Evolutionary conservation across 2,329 filamentous ascomycete species (phyloP).

Genomic region (Huntiella omanensis): DNA sequence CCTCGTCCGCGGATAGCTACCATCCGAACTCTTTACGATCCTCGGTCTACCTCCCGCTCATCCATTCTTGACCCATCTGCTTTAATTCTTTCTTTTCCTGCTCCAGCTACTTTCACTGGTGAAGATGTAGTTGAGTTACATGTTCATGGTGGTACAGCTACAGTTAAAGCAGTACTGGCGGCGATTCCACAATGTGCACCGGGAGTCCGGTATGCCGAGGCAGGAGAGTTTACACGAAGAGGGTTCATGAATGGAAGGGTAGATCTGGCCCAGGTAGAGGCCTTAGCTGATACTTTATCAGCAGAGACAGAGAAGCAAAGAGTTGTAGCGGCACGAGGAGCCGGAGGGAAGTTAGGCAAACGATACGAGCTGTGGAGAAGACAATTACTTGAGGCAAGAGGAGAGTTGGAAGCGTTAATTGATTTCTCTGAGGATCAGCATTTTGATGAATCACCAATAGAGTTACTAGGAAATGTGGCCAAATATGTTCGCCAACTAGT

Average conservation of each 20-base stretch:
- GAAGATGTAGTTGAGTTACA: constrained; percentile 88
- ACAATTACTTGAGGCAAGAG: constrained; percentile 59
- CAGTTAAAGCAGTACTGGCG: constrained; percentile 66
- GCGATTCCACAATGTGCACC: constrained; percentile 44
- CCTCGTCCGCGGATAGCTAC: constrained; percentile 40
- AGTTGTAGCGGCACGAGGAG: constrained; percentile 63
- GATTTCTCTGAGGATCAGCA: constrained; percentile 97
- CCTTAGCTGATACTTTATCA: constrained; percentile 41
- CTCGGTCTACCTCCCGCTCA: constrained; percentile 15
- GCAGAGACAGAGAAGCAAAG: constrained; percentile 86
- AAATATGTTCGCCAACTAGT: constrained; percentile 42
- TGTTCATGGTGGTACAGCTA: constrained; percentile 79
- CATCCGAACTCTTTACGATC: constrained; percentile 54
- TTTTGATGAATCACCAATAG: constrained; percentile 69
- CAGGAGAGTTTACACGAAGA: constrained; percentile 84
- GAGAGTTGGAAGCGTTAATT: constrained; percentile 85
- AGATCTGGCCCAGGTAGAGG: constrained; percentile 67
- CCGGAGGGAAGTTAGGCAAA: constrained; percentile 47
- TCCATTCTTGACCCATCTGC: constrained; percentile 62
- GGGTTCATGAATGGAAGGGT: constrained; percentile 78
- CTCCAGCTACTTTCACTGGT: constrained; percentile 68
- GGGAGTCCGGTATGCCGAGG: constrained; percentile 57
- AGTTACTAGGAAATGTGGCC: constrained; percentile 53
- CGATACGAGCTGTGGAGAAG: constrained; percentile 72
- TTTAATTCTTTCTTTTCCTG: constrained; percentile 65